These are phyloP conservation scores for Trametes cubensis DNA, from an alignment of 768 basidiomycete genomes.

Conservation along the genomic window DNA sequence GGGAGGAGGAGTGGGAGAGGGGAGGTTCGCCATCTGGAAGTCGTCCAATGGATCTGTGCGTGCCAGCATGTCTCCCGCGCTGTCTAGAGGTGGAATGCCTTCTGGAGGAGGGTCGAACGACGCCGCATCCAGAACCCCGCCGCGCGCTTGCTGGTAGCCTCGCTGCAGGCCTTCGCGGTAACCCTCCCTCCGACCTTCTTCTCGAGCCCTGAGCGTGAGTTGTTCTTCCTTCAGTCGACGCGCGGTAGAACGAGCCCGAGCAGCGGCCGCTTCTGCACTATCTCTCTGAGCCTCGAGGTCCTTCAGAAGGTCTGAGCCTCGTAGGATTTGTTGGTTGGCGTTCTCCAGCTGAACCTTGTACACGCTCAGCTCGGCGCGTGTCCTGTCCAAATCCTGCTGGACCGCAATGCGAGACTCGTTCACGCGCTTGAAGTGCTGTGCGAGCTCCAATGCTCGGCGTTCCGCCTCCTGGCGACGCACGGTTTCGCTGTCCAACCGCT, in stretches of 20 bases:
- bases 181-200: constrained; percentile 46
- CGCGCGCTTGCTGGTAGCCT: constrained; percentile 29
- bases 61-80: background rate
- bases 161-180: constrained; percentile 44
- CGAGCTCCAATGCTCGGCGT: constrained; percentile 49
- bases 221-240: constrained; percentile 47
- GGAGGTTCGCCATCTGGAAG: constrained; percentile 18
- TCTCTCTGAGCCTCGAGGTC: constrained; percentile 45
- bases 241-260: constrained; percentile 47
- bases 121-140: background rate
- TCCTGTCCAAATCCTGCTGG: constrained; percentile 42
- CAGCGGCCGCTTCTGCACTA: constrained; percentile 49
- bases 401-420: constrained; percentile 43
- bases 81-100: background rate
- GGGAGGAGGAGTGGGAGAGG: constrained; percentile 14
- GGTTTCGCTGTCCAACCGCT: constrained; percentile 44
- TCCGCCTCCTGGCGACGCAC: constrained; percentile 48
- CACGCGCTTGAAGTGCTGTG: constrained; percentile 43
- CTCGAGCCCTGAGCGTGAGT: constrained; percentile 43
- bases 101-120: constrained; percentile 17
- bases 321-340: constrained; percentile 47
- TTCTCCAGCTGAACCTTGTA: constrained; percentile 50
- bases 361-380: constrained; percentile 46
- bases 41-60: constrained; percentile 21
- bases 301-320: constrained; percentile 47